Base-by-base conservation (phyloP, 2,329 filamentous ascomycete genomes). In the Calonectria pauciramosa region DNA sequence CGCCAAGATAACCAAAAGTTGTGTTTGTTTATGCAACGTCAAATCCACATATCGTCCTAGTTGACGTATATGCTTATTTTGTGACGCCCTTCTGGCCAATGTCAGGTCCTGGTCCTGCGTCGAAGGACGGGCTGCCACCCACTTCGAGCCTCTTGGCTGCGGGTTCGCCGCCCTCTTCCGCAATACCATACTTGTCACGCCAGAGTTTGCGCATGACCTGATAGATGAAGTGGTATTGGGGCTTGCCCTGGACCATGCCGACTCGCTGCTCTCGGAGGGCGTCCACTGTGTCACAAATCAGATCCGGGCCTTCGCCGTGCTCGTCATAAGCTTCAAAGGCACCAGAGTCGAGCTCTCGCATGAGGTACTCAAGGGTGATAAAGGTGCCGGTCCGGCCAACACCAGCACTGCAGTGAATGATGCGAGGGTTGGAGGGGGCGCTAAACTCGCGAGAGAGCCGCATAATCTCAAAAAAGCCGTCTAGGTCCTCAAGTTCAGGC, bases 321-420 rank as follows among this genome's bases (percentile, higher is more conserved):
- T 81, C 79, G 69, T 88, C 86, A 73, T 86, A 86, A 30, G 87
- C 82, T 76, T 91, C 87, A 65, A 98, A 86, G 28, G 92, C 89
- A 65, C 96, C 96, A 8, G 92, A 90, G 32, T 95, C 92, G 13
- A 99, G 89, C 84, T 98, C 95, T 44, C 93, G 90, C 76, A 98
- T 89, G 32, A 99, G 91, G 84, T 97, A 95, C 85, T 99, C 97
- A n/a, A 99, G 90, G 2, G 95, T 94, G 81, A 99, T 98, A 83
- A 99, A 99, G 0, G 97, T 99, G 41, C 97, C 97, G 10, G 95
- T 98, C 70, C 97, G 92, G 16, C 97, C 97, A 18, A 99, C 96
- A 49, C 97, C 97, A 10, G 97, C 97, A 82, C 95, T 98, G 87
- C 94, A 96, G 85, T 96, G 94, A 14, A 96, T 91, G 73, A 99